These are phyloP conservation scores for Chlorella vulgaris DNA, from an alignment of 139 green algal genomes.

Conservation along the genomic window DNA sequence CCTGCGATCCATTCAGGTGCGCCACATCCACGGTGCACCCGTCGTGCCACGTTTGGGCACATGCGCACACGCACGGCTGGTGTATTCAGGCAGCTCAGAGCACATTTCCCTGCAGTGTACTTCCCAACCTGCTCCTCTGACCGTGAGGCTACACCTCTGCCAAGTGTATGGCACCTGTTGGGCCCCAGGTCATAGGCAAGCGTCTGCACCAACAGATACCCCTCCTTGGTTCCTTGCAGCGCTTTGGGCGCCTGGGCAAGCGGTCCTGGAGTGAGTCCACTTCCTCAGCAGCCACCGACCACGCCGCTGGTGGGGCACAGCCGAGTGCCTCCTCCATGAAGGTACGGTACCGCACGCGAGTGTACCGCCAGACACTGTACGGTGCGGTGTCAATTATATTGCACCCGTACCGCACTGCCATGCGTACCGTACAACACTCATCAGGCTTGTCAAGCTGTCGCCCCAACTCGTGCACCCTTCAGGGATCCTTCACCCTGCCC, in stretches of 20 bases:
- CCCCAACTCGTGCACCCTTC: background rate
- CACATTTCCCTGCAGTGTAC: background rate
- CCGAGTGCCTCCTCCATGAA: background rate
- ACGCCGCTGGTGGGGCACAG: background rate
- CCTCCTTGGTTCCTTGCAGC: constrained; percentile 20
- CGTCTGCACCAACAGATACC: too few relatives aligned
- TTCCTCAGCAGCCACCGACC: background rate
- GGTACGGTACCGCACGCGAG: too few relatives aligned
- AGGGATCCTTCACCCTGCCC: background rate
- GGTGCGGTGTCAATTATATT: too few relatives aligned
- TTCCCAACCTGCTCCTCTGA: too few relatives aligned
- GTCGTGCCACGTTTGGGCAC: background rate
- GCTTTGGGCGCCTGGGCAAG: constrained; percentile 63
- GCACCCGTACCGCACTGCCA: too few relatives aligned
- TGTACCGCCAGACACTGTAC: too few relatives aligned
- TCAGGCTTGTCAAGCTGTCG: too few relatives aligned
- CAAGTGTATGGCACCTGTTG: too few relatives aligned
- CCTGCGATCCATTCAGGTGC: constrained; percentile 53
- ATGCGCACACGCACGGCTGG: background rate
- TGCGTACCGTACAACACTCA: too few relatives aligned
- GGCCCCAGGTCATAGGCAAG: too few relatives aligned
- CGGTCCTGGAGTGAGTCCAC: constrained; percentile 10
- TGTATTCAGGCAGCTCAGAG: too few relatives aligned
- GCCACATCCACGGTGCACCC: background rate
- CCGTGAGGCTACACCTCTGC: too few relatives aligned